A percentile compares a stretch with the other conserved stretches of the same genome.
These are phyloP conservation scores for Thuidium tamariscinum DNA, from an alignment of 225 moss, liverwort and hornwort species.

Conservation along the genomic window DNA sequence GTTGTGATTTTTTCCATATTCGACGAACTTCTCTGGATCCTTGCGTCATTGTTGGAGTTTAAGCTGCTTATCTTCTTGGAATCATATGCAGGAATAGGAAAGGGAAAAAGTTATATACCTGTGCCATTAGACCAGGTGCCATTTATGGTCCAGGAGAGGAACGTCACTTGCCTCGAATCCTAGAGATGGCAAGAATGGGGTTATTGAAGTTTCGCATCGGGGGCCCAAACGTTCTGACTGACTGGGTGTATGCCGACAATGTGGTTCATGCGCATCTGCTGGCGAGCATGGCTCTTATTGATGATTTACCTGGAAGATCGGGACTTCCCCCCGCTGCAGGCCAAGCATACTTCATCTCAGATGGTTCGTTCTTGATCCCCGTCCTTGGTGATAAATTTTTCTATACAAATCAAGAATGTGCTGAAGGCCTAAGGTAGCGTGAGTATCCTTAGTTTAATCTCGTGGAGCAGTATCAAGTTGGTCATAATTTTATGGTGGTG, in stretches of 20 bases:
- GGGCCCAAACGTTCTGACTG: conserved; percentile 49
- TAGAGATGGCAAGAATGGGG: conserved; percentile 52
- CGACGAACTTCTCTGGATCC: neutral
- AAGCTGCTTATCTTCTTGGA: neutral
- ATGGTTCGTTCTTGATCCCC: conserved; percentile 43
- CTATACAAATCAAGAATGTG: neutral
- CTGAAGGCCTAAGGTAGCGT: neutral
- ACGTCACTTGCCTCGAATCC: conserved; percentile 65
- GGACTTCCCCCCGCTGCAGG: conserved; percentile 57
- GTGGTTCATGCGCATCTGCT: conserved; percentile 75
- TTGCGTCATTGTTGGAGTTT: neutral
- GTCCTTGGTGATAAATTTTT: neutral
- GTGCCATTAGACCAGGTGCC: conserved; percentile 68
- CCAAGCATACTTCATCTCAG: conserved; percentile 92
- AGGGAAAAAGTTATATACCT: conserved; percentile 57
- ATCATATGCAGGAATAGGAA: conserved; percentile 26
- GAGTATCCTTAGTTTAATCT: neutral
- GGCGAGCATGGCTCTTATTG: conserved; percentile 85
- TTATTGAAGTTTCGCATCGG: conserved; percentile 55
- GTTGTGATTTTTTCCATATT: neutral
- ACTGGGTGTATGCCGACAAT: conserved; percentile 88
- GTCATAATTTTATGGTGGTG: neutral
- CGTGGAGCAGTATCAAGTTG: neutral
- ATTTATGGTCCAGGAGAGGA: conserved; percentile 86
- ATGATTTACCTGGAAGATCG: conserved; percentile 49